Conservation (phyloP, 306 rosid genomes). For the Bauhinia variegata region DNA sequence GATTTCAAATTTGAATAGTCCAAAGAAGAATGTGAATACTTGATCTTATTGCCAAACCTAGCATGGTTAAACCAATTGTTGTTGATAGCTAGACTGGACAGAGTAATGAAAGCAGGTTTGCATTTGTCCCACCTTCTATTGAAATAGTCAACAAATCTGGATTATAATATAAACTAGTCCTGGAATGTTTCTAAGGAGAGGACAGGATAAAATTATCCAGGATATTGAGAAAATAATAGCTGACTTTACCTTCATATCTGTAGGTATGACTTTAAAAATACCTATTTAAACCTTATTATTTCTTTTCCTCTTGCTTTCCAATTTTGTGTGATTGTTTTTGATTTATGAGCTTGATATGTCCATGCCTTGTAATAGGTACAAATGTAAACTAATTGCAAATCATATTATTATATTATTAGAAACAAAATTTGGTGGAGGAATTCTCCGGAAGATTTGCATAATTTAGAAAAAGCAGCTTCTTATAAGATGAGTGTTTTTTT, state of each 20-base stretch:
- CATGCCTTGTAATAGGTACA: not conserved
- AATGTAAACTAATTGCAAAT: constrained; percentile 12
- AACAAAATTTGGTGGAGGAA: not conserved
- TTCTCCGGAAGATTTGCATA: not conserved
- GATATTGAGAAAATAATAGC: constrained; percentile 85
- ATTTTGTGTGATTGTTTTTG: not conserved
- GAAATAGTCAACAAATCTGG: constrained; percentile 4
- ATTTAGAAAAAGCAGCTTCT: not conserved
- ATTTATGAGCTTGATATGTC: constrained; percentile 15
- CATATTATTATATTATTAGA: constrained; percentile 7
- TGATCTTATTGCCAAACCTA: constrained; percentile 82
- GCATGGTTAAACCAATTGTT: constrained; percentile 75
- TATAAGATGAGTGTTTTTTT: not conserved
- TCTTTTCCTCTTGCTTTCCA: constrained; percentile 1
- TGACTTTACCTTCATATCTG: constrained; percentile 82
- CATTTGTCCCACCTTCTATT: constrained; percentile 26
- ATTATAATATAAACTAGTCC: constrained; percentile 60
- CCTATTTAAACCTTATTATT: constrained; percentile 29
- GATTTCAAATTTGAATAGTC: constrained; percentile 60
- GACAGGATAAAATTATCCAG: constrained; percentile 63
- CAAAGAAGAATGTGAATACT: constrained; percentile 74
- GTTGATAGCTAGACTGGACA: constrained; percentile 79
- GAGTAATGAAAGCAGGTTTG: constrained; percentile 85
- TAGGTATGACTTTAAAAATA: constrained; percentile 58
- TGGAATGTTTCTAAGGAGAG: constrained; percentile 85